phyloP scores from a whole-genome alignment of 2,329 filamentous ascomycete genomes.

The Colletotrichum brevisporum region DNA sequence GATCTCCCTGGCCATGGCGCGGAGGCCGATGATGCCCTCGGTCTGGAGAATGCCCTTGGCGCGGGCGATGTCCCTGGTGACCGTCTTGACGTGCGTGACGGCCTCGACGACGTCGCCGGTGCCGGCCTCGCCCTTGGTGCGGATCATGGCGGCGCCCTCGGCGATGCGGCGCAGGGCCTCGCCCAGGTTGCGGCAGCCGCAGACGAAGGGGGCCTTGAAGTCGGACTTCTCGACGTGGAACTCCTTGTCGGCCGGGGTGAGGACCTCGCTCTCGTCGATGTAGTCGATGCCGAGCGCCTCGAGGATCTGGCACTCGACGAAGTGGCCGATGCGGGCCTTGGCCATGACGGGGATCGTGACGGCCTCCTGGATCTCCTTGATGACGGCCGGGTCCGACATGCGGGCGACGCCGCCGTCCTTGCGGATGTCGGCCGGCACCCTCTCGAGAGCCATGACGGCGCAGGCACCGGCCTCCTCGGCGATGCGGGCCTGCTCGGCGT shows the following conservation, averaged over 20 bases:
- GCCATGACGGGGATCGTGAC: conserved; percentile 99
- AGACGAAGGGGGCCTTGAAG: conserved; percentile 92
- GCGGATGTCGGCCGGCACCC: conserved; percentile 96
- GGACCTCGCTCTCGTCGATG: conserved; percentile 97
- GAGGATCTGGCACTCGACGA: conserved; percentile 98
- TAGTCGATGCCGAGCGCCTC: conserved; percentile 96
- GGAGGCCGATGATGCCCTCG: conserved; percentile 66
- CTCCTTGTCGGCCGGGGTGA: conserved; percentile 91
- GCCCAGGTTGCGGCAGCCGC: conserved; percentile 93
- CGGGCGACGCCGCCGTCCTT: conserved; percentile 92
- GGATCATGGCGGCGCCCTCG: conserved; percentile 98
- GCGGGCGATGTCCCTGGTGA: conserved; percentile 84
- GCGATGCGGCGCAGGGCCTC: conserved; percentile 92
- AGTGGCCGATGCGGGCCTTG: conserved; percentile 97
- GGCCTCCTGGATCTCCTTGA: conserved; percentile 93
- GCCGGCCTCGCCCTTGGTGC: conserved; percentile 97
- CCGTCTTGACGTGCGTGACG: conserved; percentile 94
- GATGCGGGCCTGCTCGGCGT: conserved; percentile 93
- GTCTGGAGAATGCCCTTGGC: conserved; percentile 81
- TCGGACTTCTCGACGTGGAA: conserved; percentile 92
- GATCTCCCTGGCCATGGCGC: conserved; percentile 85
- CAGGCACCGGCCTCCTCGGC: conserved; percentile 96
- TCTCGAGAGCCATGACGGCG: conserved; percentile 98
- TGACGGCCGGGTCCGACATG: conserved; percentile 96
- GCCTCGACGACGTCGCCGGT: conserved; percentile 98